Conservation (phyloP, 1,284 basidiomycete genomes). For the Sanghuangporus sanghuang region DNA sequence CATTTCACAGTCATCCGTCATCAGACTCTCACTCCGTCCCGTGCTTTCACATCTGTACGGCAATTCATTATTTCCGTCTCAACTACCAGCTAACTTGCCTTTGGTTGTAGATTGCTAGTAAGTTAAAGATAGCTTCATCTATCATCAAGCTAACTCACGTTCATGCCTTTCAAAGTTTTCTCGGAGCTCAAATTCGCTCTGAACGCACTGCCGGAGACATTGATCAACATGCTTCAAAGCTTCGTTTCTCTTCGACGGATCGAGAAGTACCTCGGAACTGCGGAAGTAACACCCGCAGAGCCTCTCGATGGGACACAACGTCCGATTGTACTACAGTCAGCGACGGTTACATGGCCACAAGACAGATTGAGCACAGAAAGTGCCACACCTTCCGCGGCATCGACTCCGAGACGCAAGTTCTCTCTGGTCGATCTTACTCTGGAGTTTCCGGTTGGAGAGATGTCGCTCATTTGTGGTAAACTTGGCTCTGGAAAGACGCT, state of each 20-base stretch:
- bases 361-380: conserved; percentile 49
- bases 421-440: conserved; percentile 76
- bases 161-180: conserved; percentile 53
- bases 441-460: conserved; percentile 71
- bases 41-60: conserved; percentile 80
- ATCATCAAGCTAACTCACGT: conserved; percentile 21
- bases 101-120: conserved; percentile 8
- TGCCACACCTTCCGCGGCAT: conserved; percentile 48
- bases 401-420: conserved; percentile 78
- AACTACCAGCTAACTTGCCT: background rate
- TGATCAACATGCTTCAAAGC: conserved; percentile 81
- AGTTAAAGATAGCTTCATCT: conserved; percentile 2
- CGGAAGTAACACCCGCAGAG: conserved; percentile 61
- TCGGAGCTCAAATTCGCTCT: conserved; percentile 81
- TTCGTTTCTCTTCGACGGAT: conserved; percentile 87
- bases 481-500: conserved; percentile 82
- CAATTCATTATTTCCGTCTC: background rate
- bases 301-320: conserved; percentile 52
- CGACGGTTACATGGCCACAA: conserved; percentile 87
- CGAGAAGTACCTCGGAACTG: conserved; percentile 78
- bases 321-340: conserved; percentile 71
- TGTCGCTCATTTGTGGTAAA: conserved; percentile 82
- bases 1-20: conserved; percentile 74
- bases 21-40: conserved; percentile 72
- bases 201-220: conserved; percentile 84